Evolutionary conservation across 2,329 filamentous ascomycete species (phyloP).

Genomic region (Claviceps paspali): DNA sequence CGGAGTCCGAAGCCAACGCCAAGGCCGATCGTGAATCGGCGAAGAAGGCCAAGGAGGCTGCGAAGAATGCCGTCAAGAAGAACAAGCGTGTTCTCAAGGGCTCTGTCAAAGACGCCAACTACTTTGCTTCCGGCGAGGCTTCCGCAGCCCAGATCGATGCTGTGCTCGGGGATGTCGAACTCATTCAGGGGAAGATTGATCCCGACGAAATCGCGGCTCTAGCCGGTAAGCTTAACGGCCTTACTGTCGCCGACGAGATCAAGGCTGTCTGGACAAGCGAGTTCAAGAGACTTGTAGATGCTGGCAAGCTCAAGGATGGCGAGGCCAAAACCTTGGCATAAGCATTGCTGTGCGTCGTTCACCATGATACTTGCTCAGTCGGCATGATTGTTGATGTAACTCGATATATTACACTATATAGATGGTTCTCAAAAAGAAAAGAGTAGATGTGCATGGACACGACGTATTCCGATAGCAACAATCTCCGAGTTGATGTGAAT

Average conservation of each 20-base stretch:
- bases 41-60: constrained; percentile 97
- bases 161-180: constrained; percentile 73
- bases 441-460: too few species aligned
- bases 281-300: constrained; percentile 60
- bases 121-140: constrained; percentile 63
- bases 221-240: constrained; percentile 62
- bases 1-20: constrained; percentile 73
- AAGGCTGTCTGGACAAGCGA: constrained; percentile 71
- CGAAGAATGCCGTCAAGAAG: constrained; percentile 99
- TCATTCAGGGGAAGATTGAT: constrained; percentile 76
- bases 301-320: constrained; percentile 73
- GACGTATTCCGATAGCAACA: too few species aligned
- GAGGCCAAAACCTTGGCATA: constrained; percentile 54
- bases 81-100: constrained; percentile 96
- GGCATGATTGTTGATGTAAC: not conserved
- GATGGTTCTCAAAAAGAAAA: too few species aligned
- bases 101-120: constrained; percentile 94
- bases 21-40: constrained; percentile 68
- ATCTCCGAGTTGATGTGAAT: too few species aligned
- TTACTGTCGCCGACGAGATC: constrained; percentile 71
- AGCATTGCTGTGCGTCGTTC: not conserved
- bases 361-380: not conserved
- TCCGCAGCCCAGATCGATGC: constrained; percentile 66
- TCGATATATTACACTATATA: not conserved
- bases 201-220: constrained; percentile 77